Base-by-base conservation (phyloP, 495 filamentous ascomycete genomes). In the Aspergillus cavernicola region DNA sequence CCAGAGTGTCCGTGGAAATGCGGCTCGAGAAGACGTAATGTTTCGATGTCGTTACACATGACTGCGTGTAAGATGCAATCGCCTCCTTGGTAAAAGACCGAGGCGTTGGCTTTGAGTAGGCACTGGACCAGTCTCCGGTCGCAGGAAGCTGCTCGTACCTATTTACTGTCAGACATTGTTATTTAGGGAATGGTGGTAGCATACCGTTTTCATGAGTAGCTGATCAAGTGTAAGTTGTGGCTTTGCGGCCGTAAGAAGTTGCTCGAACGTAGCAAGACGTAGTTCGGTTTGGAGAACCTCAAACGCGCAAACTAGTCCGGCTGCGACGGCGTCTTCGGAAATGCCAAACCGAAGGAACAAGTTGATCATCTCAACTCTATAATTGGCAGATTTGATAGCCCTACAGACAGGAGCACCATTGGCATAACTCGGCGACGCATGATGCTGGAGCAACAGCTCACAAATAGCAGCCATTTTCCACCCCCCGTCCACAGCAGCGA, bases 61-160 rank as follows among this genome's bases (percentile, higher is more conserved):
- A 54, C 41, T 2, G 42, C 9, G 20, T 54, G 52, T 6, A 54
- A 24, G 23, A 54, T 46, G 32, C 42, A 54, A 22, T 54, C 32
- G 10, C 52, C 52, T 4, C 43, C 52, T 31, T 41, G 41, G 35
- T 54, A 40, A 6, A 54, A 26, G 23, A 47, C 52, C 0, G 52
- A 54, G 2, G 52, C 52, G n/a, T 39, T 28, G 7, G 52, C 33
- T 31, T 40, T 31, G 0, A 54, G 24, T 3, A 54, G 22, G 6
- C 5, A 40, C 19, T 40, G 35, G 33, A 33, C 16, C 1, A 54
- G 35, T 8, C 22, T 31, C 1, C 18, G 42, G 33, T 54, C 52
- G 42, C 42, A 54, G 12, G 36, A 22, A 2, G 41, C 31, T 13
- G 36, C 42, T n/a, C 32, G 33, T 16, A 44, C 40, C 52, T 54